These are phyloP conservation scores for Chimonanthus salicifolius DNA, from an alignment of 164 flowering plant genomes.

Conservation along the genomic window DNA sequence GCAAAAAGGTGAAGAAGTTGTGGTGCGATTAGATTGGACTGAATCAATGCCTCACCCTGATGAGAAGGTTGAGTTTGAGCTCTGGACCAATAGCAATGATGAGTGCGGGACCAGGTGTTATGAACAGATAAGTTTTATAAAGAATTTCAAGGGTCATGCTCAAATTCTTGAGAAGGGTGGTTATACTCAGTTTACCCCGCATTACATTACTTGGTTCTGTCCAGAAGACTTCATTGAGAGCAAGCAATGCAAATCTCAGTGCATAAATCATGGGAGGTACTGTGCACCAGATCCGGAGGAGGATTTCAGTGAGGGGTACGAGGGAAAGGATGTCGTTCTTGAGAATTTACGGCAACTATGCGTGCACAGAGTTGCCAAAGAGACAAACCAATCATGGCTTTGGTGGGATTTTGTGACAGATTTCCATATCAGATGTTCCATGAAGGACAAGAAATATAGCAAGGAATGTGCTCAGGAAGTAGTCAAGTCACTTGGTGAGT, in stretches of 20 bases:
- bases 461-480: constrained; percentile 80
- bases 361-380: constrained; percentile 78
- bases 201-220: constrained; percentile 92
- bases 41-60: constrained; percentile 93
- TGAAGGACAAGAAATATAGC: constrained; percentile 74
- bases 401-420: constrained; percentile 98
- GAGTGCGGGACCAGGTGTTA: constrained; percentile 87
- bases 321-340: constrained; percentile 80
- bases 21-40: constrained; percentile 71
- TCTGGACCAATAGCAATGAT: constrained; percentile 95
- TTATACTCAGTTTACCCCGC: constrained; percentile 77
- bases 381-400: constrained; percentile 66
- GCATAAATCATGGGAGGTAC: constrained; percentile 84
- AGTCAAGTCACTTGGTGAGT: constrained; percentile 62
- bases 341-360: constrained; percentile 91
- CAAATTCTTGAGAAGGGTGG: constrained; percentile 82
- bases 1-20: constrained; percentile 40
- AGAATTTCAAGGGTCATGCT: constrained; percentile 77
- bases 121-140: constrained; percentile 75
- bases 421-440: constrained; percentile 85
- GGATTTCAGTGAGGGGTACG: constrained; percentile 67
- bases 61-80: constrained; percentile 77
- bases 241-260: constrained; percentile 83
- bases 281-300: constrained; percentile 95
- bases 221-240: constrained; percentile 56